phyloP scores from a whole-genome alignment of 108 stramenopile species.

The Fragilaria crotonensis region DNA sequence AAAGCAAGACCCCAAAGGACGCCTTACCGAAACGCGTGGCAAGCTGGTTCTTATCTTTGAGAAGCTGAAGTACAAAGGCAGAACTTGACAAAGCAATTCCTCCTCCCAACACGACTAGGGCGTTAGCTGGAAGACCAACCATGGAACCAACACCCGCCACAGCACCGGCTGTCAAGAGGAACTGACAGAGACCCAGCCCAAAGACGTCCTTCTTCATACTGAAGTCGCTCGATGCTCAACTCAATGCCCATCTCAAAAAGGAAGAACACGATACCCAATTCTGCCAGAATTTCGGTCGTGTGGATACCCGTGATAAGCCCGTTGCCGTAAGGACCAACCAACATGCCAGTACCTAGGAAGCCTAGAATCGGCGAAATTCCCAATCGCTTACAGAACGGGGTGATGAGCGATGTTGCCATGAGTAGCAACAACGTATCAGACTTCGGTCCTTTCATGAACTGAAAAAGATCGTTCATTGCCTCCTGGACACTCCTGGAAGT shows the following conservation, averaged over 20 bases:
- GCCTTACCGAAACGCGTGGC: slow-evolving; percentile 92
- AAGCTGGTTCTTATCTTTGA: slow-evolving; percentile 92
- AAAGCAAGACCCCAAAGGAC: slow-evolving; percentile 85
- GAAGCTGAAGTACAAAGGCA: slow-evolving; percentile 92
- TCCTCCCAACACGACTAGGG: slow-evolving; percentile 84
- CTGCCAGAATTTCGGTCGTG: slow-evolving; percentile 76
- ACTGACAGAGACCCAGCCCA: slow-evolving; percentile 86
- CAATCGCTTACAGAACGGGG: slow-evolving; percentile 81
- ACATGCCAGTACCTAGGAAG: slow-evolving; percentile 84
- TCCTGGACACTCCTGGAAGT: slow-evolving; percentile 53
- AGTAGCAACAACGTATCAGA: slow-evolving; percentile 83
- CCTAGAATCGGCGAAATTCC: slow-evolving; percentile 89
- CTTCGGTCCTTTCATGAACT: slow-evolving; percentile 81
- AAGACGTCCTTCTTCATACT: slow-evolving; percentile 91
- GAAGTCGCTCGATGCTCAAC: slow-evolving; percentile 77
- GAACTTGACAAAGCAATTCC: slow-evolving; percentile 84
- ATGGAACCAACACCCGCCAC: slow-evolving; percentile 51
- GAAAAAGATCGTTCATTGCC: slow-evolving; percentile 43
- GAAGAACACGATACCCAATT: slow-evolving; percentile 95
- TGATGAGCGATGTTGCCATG: slow-evolving; percentile 81
- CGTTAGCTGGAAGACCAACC: slow-evolving; percentile 60
- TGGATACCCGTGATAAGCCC: slow-evolving; percentile 78
- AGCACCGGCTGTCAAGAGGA: slow-evolving; percentile 60
- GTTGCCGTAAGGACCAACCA: slow-evolving; percentile 87
- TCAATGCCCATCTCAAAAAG: slow-evolving; percentile 98